These are phyloP conservation scores for Nothopassalora personata DNA, from an alignment of 2,329 filamentous ascomycete genomes.

Conservation along the genomic window DNA sequence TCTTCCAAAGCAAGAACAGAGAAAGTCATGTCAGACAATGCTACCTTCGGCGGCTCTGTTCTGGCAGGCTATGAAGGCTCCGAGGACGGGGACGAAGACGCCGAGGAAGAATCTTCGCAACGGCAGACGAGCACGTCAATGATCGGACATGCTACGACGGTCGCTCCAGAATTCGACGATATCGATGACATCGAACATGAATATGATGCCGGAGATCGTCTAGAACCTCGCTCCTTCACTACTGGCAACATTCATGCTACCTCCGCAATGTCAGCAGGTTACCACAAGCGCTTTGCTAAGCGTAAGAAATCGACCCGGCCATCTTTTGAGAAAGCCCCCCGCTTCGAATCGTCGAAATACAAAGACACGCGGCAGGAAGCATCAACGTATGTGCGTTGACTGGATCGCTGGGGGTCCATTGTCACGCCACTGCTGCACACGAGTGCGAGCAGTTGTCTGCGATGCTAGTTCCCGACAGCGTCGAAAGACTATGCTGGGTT, in stretches of 20 bases:
- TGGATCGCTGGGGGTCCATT: no score
- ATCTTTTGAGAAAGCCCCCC: neutral
- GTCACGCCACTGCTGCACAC: no score
- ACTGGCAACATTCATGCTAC: conserved; percentile 2
- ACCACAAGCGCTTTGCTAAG: neutral
- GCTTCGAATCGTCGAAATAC: neutral
- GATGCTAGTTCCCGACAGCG: no score
- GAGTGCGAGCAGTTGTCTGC: no score
- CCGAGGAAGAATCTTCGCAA: neutral
- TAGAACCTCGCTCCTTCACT: neutral
- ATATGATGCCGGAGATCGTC: neutral
- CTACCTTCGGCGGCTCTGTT: conserved; percentile 9
- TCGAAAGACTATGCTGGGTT: no score
- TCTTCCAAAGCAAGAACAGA: neutral
- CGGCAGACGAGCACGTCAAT: conserved; percentile 9
- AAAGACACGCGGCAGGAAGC: no score
- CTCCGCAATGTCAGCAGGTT: neutral
- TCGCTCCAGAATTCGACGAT: conserved; percentile 2
- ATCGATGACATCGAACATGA: conserved; percentile 3
- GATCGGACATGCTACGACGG: conserved; percentile 12
- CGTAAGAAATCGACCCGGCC: neutral
- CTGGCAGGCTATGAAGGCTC: neutral
- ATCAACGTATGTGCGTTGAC: no score
- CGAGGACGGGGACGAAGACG: neutral
- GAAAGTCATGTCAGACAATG: conserved; percentile 8